A percentile compares a stretch with the other conserved stretches of the same genome.
Conservation (phyloP, 805 yeast species). For the Gaillardinia entomophila region DNA sequence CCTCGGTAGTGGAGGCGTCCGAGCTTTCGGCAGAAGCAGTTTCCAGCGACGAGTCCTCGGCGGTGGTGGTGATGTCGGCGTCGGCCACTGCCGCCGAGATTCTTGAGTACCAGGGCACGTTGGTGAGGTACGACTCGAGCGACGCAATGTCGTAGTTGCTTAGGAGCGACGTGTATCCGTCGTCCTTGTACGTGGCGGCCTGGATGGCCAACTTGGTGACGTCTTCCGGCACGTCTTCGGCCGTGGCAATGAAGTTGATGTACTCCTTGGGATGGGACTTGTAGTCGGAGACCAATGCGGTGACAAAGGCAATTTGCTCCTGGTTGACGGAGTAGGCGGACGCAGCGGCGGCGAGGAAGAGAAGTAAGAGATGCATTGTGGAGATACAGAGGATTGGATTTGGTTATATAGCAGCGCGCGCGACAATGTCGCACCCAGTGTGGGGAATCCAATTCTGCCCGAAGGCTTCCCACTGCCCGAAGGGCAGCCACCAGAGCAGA, state of each 20-base stretch:
- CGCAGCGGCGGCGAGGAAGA: no score
- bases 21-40: not conserved
- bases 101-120: constrained; percentile 30
- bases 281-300: constrained; percentile 33
- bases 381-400: no score
- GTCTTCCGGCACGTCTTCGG: constrained; percentile 18
- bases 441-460: no score
- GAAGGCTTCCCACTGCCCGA: no score
- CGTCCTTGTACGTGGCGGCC: constrained; percentile 37
- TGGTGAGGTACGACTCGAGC: constrained; percentile 24
- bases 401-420: no score
- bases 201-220: constrained; percentile 24
- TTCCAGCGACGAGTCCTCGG: not conserved
- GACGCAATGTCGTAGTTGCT: constrained; percentile 12
- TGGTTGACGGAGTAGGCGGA: constrained; percentile 13
- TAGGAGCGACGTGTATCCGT: constrained; percentile 39
- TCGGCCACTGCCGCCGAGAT: constrained; percentile 3
- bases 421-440: no score
- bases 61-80: constrained; percentile 1
- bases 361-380: no score
- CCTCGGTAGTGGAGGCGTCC: not conserved
- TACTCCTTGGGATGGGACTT: constrained; percentile 24
- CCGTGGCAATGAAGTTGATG: constrained; percentile 22
- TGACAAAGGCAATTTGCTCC: constrained; percentile 20
- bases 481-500: no score